Conservation (phyloP, 225 moss, liverwort and hornwort species). For the Rhytidiadelphus loreus region DNA sequence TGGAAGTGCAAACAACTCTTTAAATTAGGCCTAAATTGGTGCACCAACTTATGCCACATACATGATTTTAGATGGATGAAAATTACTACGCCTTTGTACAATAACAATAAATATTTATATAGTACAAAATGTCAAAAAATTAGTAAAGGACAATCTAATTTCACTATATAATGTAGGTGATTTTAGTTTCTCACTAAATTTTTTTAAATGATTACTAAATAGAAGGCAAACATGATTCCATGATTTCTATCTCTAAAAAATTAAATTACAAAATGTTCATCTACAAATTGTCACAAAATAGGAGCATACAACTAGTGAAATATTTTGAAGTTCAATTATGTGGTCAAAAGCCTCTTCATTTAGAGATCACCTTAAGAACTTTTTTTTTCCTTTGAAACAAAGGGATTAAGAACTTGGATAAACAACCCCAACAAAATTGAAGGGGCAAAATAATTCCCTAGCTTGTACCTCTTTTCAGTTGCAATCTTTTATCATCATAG, state of each 20-base stretch:
- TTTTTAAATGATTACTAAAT: not conserved
- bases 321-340: not conserved
- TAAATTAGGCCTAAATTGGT: accelerated
- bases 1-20: not conserved
- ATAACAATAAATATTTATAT: not conserved
- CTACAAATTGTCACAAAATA: not conserved
- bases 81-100: accelerated
- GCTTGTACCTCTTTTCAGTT: not conserved
- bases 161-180: no score
- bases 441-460: not conserved
- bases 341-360: not conserved
- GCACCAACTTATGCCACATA: not conserved
- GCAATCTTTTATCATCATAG: not conserved
- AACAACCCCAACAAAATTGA: not conserved
- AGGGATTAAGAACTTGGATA: not conserved
- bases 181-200: not conserved
- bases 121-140: not conserved
- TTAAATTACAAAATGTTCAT: not conserved
- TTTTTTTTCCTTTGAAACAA: no score
- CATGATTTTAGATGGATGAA: not conserved
- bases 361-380: not conserved
- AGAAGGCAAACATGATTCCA: not conserved
- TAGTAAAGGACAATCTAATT: no score
- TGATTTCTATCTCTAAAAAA: not conserved
- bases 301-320: not conserved